Evolutionary conservation across 2,329 filamentous ascomycete genomes (phyloP), one percentile per base, ranked within the genome.

Genomic region (Blastomyces parvus): DNA sequence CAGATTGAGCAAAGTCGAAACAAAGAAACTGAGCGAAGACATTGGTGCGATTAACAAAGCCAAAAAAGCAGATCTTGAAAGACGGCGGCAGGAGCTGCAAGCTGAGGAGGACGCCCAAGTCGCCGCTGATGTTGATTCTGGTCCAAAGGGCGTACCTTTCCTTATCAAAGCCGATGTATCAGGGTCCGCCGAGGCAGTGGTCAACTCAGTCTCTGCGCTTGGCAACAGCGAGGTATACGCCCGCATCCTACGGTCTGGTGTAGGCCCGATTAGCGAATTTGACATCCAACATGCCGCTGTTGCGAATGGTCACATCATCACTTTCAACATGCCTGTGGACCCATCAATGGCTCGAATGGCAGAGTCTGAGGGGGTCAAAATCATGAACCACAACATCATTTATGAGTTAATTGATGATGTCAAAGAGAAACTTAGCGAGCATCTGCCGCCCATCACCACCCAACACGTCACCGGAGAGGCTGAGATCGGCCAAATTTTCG

Each of bases 91-190:
- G 66, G 73, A 69, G 65, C 67, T 38, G 66, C 69, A 68, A 22
- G 70, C 73, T 2, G 70, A 74, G 0, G 69, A 69, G 2, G 77
- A 74, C 9, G 77, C 68, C 2, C 68, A 71, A 17, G 69, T 74
- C 42, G 79, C 80, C 40, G 79, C 80, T 9, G 76, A 82, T 7
- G 11, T 25, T 27, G 46, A 30, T 25, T 72, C 76, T 38, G 82
- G 82, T 0, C 80, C 82, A 17, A 79, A 81, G 65, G 78, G 83
- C 19, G 82, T 96, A 58, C 88, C 88, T 69, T 94, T 97, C 75
- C 85, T 94, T 64, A 82, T 99, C 78, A 96, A 95, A 76, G 92
- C 88, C 62, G 94, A 99, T 70, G 94, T 97, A 22, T 89, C 88
- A 65, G 94, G 94, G 46, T 97, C 93, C 0, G 91, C 92, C 0